A percentile compares a stretch with the other conserved stretches of the same genome.
phyloP scores from a whole-genome alignment of 345 rosid genomes.

The Eucalyptus melliodora region DNA sequence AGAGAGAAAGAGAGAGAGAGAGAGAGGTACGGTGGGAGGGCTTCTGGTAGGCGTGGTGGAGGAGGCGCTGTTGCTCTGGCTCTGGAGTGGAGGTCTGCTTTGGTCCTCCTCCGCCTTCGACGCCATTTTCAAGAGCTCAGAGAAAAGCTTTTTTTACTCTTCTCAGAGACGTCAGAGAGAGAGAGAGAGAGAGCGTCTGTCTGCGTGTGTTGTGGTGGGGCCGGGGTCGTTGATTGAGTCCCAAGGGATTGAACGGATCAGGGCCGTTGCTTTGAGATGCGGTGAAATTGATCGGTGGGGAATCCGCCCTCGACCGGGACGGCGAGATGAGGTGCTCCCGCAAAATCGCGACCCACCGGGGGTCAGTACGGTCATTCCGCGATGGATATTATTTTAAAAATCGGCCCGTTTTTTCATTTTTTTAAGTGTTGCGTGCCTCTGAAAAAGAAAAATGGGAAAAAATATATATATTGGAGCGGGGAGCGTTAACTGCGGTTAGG shows the following conservation, averaged over 20 bases:
- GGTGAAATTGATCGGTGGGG: constrained; percentile 5
- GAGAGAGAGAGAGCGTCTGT: neutral
- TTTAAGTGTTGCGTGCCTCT: neutral
- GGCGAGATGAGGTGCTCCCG: neutral
- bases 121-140: neutral
- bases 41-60: neutral
- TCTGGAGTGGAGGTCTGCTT: constrained; percentile 14
- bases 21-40: neutral
- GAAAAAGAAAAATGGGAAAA: neutral
- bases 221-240: constrained; percentile 62
- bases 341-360: neutral
- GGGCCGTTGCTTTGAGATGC: constrained; percentile 65
- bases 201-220: constrained; percentile 8
- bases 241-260: constrained; percentile 52
- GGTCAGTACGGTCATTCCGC: neutral
- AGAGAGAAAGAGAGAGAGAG: neutral
- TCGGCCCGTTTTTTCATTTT: neutral
- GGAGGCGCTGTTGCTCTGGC: neutral
- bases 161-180: neutral
- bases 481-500: neutral
- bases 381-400: neutral
- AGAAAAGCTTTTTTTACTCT: neutral
- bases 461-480: neutral
- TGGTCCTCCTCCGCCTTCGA: neutral
- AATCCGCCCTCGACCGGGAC: neutral